A percentile compares a stretch with the other conserved stretches of the same genome.
Conservation (phyloP, 495 filamentous ascomycete species). For the Terfezia boudieri region DNA sequence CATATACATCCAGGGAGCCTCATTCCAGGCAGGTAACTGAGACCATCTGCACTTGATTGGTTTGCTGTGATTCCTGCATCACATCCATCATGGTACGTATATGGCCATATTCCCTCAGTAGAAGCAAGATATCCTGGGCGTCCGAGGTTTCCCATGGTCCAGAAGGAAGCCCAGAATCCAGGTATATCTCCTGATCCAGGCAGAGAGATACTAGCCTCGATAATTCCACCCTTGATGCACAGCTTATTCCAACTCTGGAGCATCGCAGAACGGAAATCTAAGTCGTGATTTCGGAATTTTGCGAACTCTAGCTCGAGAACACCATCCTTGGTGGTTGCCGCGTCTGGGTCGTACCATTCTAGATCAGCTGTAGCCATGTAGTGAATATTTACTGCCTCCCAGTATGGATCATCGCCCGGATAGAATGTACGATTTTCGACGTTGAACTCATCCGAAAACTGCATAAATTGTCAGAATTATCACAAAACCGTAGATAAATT, state of each 20-base stretch:
- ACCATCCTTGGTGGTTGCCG: constrained; percentile 43
- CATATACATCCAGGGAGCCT: constrained; percentile 50
- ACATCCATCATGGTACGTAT: constrained; percentile 50
- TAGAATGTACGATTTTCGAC: constrained; percentile 49
- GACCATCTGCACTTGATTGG: constrained; percentile 43
- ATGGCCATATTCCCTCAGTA: constrained; percentile 60
- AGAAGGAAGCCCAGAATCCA: constrained; percentile 66
- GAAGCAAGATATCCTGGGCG: constrained; percentile 46
- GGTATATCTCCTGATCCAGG: constrained; percentile 44
- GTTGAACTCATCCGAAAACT: constrained; percentile 69
- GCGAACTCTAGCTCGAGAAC: constrained; percentile 45
- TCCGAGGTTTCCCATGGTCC: constrained; percentile 56
- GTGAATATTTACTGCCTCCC: constrained; percentile 51
- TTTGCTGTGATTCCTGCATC: constrained; percentile 61
- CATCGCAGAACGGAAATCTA: constrained; percentile 63
- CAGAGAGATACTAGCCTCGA: constrained; percentile 59
- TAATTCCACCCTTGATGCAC: constrained; percentile 51
- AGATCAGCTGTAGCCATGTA: constrained; percentile 59
- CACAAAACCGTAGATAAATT: not conserved
- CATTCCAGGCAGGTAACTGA: constrained; percentile 53
- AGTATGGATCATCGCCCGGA: constrained; percentile 50
- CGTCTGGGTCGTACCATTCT: constrained; percentile 72
- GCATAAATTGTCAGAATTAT: not conserved
- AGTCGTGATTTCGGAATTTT: constrained; percentile 40
- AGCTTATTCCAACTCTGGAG: constrained; percentile 62